These are phyloP conservation scores for Naganishia sp. DNA, from an alignment of 1,284 basidiomycete genomes.

Conservation along the genomic window DNA sequence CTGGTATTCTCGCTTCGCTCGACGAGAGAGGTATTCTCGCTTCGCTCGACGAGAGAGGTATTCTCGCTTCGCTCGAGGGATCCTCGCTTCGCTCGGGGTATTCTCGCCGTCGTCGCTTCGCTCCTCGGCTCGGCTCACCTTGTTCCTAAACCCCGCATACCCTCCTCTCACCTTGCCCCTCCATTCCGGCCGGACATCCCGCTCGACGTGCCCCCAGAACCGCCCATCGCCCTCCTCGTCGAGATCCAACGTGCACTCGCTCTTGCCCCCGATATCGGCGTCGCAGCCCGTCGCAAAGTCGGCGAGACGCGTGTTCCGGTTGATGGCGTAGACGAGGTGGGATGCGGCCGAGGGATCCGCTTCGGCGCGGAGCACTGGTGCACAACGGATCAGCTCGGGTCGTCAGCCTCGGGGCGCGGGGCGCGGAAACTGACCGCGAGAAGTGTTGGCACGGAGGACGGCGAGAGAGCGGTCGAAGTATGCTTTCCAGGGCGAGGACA, in stretches of 20 bases:
- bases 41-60: no score
- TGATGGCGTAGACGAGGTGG: conserved; percentile 30
- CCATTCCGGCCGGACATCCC: conserved; percentile 47
- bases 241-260: conserved; percentile 41
- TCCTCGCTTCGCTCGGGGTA: no score
- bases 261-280: conserved; percentile 50
- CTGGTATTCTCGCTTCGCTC: no score
- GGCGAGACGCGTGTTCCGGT: conserved; percentile 11
- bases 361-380: conserved; percentile 26
- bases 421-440: conserved; percentile 38
- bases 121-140: conserved; percentile 31
- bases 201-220: conserved; percentile 49
- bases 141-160: conserved; percentile 58
- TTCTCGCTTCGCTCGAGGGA: no score
- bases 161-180: conserved; percentile 53
- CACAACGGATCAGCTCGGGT: no score
- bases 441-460: conserved; percentile 43
- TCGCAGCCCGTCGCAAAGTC: conserved; percentile 45
- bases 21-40: no score
- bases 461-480: conserved; percentile 47
- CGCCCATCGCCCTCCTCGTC: conserved; percentile 41
- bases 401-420: conserved; percentile 21
- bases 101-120: no score
- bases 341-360: conserved; percentile 6
- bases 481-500: conserved; percentile 43